Evolutionary conservation across 768 basidiomycete species (phyloP).

Genomic region (Boletus speciosus): DNA sequence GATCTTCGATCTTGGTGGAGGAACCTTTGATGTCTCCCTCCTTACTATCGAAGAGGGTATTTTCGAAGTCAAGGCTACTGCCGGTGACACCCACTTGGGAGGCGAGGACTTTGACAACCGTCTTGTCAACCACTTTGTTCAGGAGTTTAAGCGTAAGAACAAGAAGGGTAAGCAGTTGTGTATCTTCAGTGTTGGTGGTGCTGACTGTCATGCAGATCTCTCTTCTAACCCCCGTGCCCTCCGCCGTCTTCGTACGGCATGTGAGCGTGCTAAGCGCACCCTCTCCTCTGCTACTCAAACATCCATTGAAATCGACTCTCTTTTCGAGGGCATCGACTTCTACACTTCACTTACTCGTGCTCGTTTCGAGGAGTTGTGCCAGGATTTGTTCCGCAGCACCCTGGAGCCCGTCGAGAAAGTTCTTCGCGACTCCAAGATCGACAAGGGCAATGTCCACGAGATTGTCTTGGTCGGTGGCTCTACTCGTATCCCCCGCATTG

Average conservation of each 20-base stretch:
- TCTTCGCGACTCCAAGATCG: slow-evolving; percentile 95
- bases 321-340: slow-evolving; percentile 97
- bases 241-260: slow-evolving; percentile 95
- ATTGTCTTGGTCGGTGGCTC: slow-evolving; percentile 98
- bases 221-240: slow-evolving; percentile 92
- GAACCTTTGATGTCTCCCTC: slow-evolving; percentile 97
- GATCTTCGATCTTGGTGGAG: slow-evolving; percentile 98
- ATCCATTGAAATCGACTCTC: slow-evolving; percentile 96
- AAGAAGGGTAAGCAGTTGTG: slow-evolving; percentile 67
- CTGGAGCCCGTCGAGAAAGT: slow-evolving; percentile 98
- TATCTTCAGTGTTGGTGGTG: not conserved
- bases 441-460: slow-evolving; percentile 93
- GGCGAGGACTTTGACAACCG: slow-evolving; percentile 99
- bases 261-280: slow-evolving; percentile 98
- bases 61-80: slow-evolving; percentile 97
- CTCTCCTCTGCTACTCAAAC: slow-evolving; percentile 96
- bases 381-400: slow-evolving; percentile 91
- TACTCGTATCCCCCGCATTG: slow-evolving; percentile 96
- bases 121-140: slow-evolving; percentile 94
- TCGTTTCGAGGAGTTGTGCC: slow-evolving; percentile 94
- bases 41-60: slow-evolving; percentile 96
- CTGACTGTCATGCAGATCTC: slow-evolving; percentile 52
- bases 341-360: slow-evolving; percentile 98
- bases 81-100: slow-evolving; percentile 97
- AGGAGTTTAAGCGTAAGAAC: slow-evolving; percentile 97